phyloP scores from a whole-genome alignment of 2,329 filamentous ascomycete species.

The Bipolaris zeicola region DNA sequence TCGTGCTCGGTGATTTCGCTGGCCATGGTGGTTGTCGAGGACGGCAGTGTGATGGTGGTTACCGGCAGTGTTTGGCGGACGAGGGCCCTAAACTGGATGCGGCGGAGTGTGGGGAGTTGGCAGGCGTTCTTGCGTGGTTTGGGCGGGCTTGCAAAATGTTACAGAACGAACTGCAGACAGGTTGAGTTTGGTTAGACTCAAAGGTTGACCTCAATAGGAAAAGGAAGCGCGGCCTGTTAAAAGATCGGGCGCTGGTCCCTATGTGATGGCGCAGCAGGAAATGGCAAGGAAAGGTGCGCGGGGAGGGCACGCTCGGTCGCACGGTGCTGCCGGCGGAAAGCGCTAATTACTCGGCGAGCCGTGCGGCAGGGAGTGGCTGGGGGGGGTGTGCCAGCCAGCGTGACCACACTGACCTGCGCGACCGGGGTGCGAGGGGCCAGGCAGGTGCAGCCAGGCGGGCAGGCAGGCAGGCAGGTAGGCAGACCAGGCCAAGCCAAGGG shows the following conservation, averaged over 20 bases:
- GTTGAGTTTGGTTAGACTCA: conserved; percentile 41
- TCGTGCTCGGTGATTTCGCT: conserved; percentile 59
- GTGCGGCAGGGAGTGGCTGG: conserved; percentile 26
- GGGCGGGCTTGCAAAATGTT: conserved; percentile 38
- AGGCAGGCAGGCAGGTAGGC: not conserved
- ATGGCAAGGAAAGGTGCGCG: conserved; percentile 34
- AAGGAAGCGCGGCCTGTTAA: conserved; percentile 36
- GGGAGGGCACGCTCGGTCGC: conserved; percentile 33
- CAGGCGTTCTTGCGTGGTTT: conserved; percentile 19
- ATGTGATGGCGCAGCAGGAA: conserved; percentile 42
- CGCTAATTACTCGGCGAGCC: conserved; percentile 20
- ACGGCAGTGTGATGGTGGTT: conserved; percentile 28
- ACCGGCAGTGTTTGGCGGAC: conserved; percentile 42
- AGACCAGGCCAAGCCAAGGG: not conserved
- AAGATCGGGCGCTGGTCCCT: conserved; percentile 44
- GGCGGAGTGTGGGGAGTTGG: conserved; percentile 42
- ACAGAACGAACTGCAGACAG: conserved; percentile 33
- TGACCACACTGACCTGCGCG: conserved; percentile 13
- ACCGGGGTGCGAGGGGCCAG: not conserved
- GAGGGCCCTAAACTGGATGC: conserved; percentile 49
- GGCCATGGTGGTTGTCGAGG: conserved; percentile 46
- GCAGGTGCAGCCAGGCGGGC: not conserved
- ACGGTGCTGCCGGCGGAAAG: conserved; percentile 33
- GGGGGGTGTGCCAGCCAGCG: conserved; percentile 6
- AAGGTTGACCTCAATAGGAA: conserved; percentile 44